Evolutionary conservation across 805 yeast genomes (phyloP).

Genomic region (Wickerhamiella australiensis): DNA sequence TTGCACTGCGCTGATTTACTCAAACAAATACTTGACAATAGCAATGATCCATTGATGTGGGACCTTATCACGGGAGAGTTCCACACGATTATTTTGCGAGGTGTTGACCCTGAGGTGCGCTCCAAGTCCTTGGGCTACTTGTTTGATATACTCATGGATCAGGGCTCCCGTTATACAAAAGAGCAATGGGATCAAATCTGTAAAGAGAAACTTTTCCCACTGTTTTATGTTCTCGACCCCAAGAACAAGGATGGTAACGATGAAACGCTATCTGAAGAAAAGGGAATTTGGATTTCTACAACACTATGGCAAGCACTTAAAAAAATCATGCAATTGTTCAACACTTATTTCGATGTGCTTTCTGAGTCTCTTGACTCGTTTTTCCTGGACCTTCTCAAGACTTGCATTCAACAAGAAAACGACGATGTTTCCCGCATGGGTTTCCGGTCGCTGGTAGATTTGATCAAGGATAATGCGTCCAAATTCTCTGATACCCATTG

Average conservation of each 20-base stretch:
- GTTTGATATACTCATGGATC: slow-evolving; percentile 67
- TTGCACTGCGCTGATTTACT: slow-evolving; percentile 70
- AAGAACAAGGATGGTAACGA: slow-evolving; percentile 37
- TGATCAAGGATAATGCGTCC: slow-evolving; percentile 60
- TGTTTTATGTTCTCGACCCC: slow-evolving; percentile 66
- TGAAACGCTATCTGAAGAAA: slow-evolving; percentile 61
- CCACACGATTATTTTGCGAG: slow-evolving; percentile 82
- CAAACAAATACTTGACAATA: slow-evolving; percentile 31
- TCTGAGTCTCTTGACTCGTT: slow-evolving; percentile 67
- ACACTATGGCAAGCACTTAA: slow-evolving; percentile 91
- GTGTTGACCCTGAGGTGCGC: slow-evolving; percentile 88
- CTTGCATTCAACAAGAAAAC: slow-evolving; percentile 92
- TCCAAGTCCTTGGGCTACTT: slow-evolving; percentile 72
- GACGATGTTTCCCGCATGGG: slow-evolving; percentile 96
- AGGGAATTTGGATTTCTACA: slow-evolving; percentile 93
- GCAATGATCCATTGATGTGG: slow-evolving; percentile 18
- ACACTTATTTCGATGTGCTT: slow-evolving; percentile 68
- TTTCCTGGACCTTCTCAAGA: slow-evolving; percentile 61
- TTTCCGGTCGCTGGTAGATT: slow-evolving; percentile 69
- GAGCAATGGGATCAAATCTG: slow-evolving; percentile 78
- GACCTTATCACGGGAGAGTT: slow-evolving; percentile 53
- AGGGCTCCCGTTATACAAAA: slow-evolving; percentile 63
- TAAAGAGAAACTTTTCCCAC: slow-evolving; percentile 71
- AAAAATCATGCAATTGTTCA: slow-evolving; percentile 70
- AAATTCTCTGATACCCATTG: slow-evolving; percentile 61